These are phyloP conservation scores for Fusarium scirpi DNA, from an alignment of 2,329 filamentous ascomycete genomes.

Conservation along the genomic window DNA sequence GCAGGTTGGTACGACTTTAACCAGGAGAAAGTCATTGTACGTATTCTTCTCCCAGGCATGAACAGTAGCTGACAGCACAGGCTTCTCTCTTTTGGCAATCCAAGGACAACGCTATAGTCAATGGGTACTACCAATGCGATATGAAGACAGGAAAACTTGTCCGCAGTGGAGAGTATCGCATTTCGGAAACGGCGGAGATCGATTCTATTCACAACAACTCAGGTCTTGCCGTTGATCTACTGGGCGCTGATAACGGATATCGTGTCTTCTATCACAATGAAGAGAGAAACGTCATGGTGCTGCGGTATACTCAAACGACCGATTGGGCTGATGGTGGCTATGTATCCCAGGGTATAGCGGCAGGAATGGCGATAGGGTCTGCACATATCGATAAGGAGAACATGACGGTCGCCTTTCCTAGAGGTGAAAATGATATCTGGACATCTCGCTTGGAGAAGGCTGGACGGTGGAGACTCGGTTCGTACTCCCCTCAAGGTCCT, in stretches of 20 bases:
- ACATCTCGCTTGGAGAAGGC: not conserved
- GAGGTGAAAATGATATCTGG: not conserved
- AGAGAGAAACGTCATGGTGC: not conserved
- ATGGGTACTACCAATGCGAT: slow-evolving; percentile 3
- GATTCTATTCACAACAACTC: slow-evolving; percentile 5
- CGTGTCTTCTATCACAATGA: slow-evolving; percentile 12
- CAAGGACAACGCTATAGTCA: not conserved
- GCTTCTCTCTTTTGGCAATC: slow-evolving; percentile 15
- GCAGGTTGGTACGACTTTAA: slow-evolving; percentile 6
- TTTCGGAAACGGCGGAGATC: not conserved
- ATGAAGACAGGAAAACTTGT: slow-evolving; percentile 5
- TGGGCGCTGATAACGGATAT: not conserved
- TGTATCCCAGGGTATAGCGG: slow-evolving; percentile 4
- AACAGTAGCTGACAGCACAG: not conserved
- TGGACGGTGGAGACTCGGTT: slow-evolving; percentile 1
- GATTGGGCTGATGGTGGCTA: slow-evolving; percentile 10
- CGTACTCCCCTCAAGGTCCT: accelerated
- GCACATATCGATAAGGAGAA: not conserved
- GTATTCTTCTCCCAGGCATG: accelerated
- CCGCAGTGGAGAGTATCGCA: not conserved
- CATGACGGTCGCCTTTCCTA: slow-evolving; percentile 1
- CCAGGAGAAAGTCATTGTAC: not conserved
- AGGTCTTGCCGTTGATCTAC: not conserved
- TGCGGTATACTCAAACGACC: not conserved
- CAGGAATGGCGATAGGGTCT: slow-evolving; percentile 9